phyloP scores from a whole-genome alignment of 1,284 basidiomycete species.

The Ceratobasidium sp. region DNA sequence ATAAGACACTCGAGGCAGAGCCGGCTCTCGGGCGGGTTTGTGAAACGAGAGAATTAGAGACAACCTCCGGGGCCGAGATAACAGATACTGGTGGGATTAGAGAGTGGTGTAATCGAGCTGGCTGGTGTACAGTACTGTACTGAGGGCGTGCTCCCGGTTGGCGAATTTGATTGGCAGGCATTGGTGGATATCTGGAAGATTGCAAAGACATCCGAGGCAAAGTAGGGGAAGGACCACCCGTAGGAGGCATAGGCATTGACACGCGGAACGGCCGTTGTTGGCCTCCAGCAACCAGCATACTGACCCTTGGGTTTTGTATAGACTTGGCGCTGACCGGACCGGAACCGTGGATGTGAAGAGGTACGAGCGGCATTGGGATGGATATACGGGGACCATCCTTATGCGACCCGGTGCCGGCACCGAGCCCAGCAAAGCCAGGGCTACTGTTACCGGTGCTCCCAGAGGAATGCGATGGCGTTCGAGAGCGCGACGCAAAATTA shows the following conservation, averaged over 20 bases:
- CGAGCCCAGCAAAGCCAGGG: slow-evolving; percentile 22
- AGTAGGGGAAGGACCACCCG: not conserved
- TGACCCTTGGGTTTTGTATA: not conserved
- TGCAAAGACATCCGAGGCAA: not conserved
- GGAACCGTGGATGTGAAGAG: not conserved
- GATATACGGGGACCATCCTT: not conserved
- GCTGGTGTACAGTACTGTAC: not conserved
- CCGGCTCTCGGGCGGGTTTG: slow-evolving; percentile 4
- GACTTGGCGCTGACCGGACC: not conserved
- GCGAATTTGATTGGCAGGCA: not conserved
- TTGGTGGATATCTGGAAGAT: too few species aligned
- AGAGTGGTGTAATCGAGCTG: slow-evolving; percentile 1
- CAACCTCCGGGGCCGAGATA: slow-evolving; percentile 1
- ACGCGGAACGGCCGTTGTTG: not conserved
- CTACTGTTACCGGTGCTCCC: not conserved
- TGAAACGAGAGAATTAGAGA: not conserved
- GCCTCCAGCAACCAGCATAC: not conserved
- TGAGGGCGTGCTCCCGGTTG: slow-evolving; percentile 9
- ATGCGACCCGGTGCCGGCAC: slow-evolving; percentile 1
- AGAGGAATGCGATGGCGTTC: slow-evolving; percentile 18
- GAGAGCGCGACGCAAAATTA: not conserved
- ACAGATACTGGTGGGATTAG: not conserved
- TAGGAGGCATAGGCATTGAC: not conserved
- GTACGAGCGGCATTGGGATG: not conserved
- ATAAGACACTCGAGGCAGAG: not conserved